phyloP scores from a whole-genome alignment of 495 filamentous ascomycete species.

The Neurospora intermedia region DNA sequence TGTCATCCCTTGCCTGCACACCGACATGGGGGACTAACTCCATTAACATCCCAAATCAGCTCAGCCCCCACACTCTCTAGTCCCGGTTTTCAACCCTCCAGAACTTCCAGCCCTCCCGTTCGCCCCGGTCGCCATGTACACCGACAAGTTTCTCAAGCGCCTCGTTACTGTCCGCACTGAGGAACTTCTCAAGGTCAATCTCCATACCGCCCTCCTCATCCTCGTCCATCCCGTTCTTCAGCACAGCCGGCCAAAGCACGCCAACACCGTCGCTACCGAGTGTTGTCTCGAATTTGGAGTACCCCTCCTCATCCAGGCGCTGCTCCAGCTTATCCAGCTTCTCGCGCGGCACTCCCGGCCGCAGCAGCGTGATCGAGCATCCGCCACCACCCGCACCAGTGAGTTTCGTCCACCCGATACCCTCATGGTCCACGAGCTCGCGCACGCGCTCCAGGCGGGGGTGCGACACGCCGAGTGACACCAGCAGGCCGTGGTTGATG shows the following conservation, averaged over 20 bases:
- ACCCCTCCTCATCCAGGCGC: constrained; percentile 64
- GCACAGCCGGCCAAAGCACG: constrained; percentile 80
- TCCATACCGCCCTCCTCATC: constrained; percentile 71
- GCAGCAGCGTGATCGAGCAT: constrained; percentile 84
- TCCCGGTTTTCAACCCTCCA: constrained; percentile 55
- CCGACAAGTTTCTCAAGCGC: constrained; percentile 70
- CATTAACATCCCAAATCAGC: neutral
- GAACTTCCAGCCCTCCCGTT: constrained; percentile 84
- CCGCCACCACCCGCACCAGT: constrained; percentile 93
- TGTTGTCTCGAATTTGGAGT: constrained; percentile 73
- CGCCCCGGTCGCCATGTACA: constrained; percentile 47
- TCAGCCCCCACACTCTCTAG: neutral
- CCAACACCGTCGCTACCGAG: constrained; percentile 88
- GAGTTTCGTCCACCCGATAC: constrained; percentile 94
- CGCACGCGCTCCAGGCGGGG: constrained; percentile 84
- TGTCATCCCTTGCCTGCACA: neutral
- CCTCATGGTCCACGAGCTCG: constrained; percentile 77
- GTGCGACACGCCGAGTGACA: constrained; percentile 85
- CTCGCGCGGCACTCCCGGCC: constrained; percentile 41
- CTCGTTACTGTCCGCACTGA: constrained; percentile 67
- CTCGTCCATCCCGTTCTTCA: constrained; percentile 59
- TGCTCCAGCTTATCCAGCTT: constrained; percentile 49
- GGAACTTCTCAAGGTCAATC: constrained; percentile 86
- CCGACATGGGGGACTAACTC: neutral
- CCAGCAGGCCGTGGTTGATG: constrained; percentile 85